Conservation (phyloP, 805 yeast species). For the Monosporozyma solicola region DNA sequence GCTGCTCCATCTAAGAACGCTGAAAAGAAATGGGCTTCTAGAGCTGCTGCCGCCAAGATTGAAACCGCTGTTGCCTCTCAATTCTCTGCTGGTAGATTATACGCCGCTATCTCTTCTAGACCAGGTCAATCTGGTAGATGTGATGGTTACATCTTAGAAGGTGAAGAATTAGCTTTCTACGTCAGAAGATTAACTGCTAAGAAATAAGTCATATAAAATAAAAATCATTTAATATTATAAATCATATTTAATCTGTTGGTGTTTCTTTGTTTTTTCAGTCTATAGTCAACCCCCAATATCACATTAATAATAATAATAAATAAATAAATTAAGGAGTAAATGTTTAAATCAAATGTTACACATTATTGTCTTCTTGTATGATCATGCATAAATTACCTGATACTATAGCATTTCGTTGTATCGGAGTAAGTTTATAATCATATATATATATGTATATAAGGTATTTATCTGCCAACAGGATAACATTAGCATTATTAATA, state of each 20-base stretch:
- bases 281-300: neutral
- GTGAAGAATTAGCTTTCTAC: slow-evolving; percentile 99
- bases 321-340: too few relatives aligned
- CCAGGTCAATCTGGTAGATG: slow-evolving; percentile 99
- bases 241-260: neutral
- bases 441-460: too few relatives aligned
- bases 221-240: neutral
- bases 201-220: slow-evolving; percentile 54
- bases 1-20: slow-evolving; percentile 64
- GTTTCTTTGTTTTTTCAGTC: neutral
- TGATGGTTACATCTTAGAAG: slow-evolving; percentile 99
- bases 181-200: slow-evolving; percentile 98
- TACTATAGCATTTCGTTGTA: too few relatives aligned
- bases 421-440: too few relatives aligned
- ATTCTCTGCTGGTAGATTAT: slow-evolving; percentile 97
- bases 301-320: neutral
- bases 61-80: slow-evolving; percentile 90
- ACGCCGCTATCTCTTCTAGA: slow-evolving; percentile 97
- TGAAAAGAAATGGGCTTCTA: slow-evolving; percentile 87
- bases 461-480: too few relatives aligned
- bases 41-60: slow-evolving; percentile 77
- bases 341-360: too few relatives aligned
- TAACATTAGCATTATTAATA: too few relatives aligned
- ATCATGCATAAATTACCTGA: too few relatives aligned
- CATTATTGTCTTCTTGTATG: too few relatives aligned